Percentiles rank a stretch among this genome's conserved stretches.
Evolutionary conservation across 78 protist species (phyloP).

Genomic region (Planoprotostelium fungivorum): DNA sequence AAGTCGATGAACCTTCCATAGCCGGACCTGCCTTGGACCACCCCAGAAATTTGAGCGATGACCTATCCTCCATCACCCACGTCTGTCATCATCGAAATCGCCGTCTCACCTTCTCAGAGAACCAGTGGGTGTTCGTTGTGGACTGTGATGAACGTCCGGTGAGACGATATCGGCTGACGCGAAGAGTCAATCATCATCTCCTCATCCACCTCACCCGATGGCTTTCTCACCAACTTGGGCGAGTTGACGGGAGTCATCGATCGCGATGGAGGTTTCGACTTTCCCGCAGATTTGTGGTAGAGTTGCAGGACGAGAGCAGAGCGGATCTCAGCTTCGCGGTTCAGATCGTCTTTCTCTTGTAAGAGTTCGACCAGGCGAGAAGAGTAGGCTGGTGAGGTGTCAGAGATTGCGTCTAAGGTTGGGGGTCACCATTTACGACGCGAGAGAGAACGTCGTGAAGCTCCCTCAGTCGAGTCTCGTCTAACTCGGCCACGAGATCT

Average conservation of each 20-base stretch:
- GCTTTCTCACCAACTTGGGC: neutral
- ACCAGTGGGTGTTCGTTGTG: too few species aligned
- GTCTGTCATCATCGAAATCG: too few species aligned
- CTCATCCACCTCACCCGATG: too few species aligned
- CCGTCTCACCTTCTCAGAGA: too few species aligned
- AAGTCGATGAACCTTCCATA: too few species aligned
- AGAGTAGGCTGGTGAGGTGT: neutral
- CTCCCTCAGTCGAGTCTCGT: neutral
- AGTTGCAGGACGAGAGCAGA: neutral
- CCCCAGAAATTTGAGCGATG: too few species aligned
- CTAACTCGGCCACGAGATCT: neutral
- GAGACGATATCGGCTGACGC: too few species aligned
- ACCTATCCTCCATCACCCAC: too few species aligned
- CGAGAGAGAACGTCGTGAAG: neutral
- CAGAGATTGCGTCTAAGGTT: neutral
- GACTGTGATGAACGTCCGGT: too few species aligned
- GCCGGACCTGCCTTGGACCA: too few species aligned
- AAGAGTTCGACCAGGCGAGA: neutral
- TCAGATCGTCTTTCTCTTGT: neutral
- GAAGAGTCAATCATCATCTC: too few species aligned
- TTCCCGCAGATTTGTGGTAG: neutral
- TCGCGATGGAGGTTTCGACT: neutral
- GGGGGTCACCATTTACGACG: neutral
- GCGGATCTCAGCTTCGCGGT: neutral
- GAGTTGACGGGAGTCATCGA: neutral